Evolutionary conservation across 2,329 filamentous ascomycete species (phyloP), one percentile per base, ranked within the genome.

Genomic region (Diaporthe sp.): DNA sequence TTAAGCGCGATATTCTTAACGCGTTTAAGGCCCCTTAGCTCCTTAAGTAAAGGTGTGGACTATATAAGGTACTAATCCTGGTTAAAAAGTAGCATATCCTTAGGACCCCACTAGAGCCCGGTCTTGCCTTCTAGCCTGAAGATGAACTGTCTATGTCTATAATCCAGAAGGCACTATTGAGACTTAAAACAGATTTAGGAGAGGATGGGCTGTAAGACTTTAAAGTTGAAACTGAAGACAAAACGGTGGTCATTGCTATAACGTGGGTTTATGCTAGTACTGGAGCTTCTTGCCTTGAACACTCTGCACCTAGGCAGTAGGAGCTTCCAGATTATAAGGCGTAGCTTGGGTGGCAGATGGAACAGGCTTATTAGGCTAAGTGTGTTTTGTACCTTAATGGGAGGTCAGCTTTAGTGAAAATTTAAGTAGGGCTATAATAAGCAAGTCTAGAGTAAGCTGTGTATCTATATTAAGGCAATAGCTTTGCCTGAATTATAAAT

Each of bases 201-300:
- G 64, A 54, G 45, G 33, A 68, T 68, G 47, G 64, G 64, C 22
- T 68, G 47, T 17, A 47, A 54, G 64, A 30, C n/a, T 52, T 54
- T 40, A n/a, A 47, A 40, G 61, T 67, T 30, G 13, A 67, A 52
- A 22, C 61, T 45, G 28, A 67, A 67, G 25, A 52, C 22, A 22
- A 35, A 68, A 12, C 47, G 47, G 47, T 33, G 45, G 64, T 54
- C 33, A 9, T 66, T 42, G 1, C 17, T 25, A 9, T 42, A 42
- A 19, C 30, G 28, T 10, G 42, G 33, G 10, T 38, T 45, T 13
- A 50, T 2, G 19, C 9, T 13, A 33, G 45, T 15, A 6, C 33
- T n/a, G 17, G 12, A 68, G 33, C 33, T 68, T 28, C 47, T 68
- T 33, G 47, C 64, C 47, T 28, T 54, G 47, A 68, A 3, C 33